Base-by-base conservation (phyloP, 371 early-diverging fungal genomes). In the Chytridium lagenaria region DNA sequence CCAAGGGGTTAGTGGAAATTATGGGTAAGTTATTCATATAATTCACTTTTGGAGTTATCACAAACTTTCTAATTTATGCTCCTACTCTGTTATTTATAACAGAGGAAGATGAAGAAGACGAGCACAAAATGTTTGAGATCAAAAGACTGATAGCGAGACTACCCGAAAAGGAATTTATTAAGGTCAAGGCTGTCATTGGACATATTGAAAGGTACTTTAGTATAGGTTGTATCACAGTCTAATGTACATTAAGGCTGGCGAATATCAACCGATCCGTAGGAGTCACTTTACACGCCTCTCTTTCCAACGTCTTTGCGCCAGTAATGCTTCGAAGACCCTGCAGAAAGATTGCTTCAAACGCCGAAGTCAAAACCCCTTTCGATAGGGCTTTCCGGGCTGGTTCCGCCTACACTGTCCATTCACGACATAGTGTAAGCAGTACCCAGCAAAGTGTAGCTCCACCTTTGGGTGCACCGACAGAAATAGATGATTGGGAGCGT, bases 81-180 rank as follows among this genome's bases (percentile, higher is more conserved):
- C n/a, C n/a, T n/a, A n/a, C n/a, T n/a, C n/a, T n/a, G n/a, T n/a
- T n/a, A n/a, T n/a, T n/a, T n/a, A 5, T 12, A 16, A 26, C 61
- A 61, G 61, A 61, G 61, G 61, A 61, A 26, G 61, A 61, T 37
- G 61, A 61, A 16, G 61, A 61, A 37, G 61, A 31, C 2, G 61
- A 61, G 61, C 61, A 61, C 34, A 30, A 36, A 61, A 61, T 61
- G 61, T 61, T 61, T 61, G 61, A 61, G 23, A 61, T 61, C 36
- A 61, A 61, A 23, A 61, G 61, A 34, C 37, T 61, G 5, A 61
- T 61, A 12, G 61, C 61, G 5, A 28, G 61, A 3, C 31, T 61
- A 7, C 61, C 61, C 19, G 30, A 30, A 23, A 61, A 36, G 23
- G 61, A 61, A 16, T 61, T 34, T 26, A 61, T 61, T 10, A 31